Conservation (phyloP, 768 basidiomycete genomes). For the Dentipellis fragilis region DNA sequence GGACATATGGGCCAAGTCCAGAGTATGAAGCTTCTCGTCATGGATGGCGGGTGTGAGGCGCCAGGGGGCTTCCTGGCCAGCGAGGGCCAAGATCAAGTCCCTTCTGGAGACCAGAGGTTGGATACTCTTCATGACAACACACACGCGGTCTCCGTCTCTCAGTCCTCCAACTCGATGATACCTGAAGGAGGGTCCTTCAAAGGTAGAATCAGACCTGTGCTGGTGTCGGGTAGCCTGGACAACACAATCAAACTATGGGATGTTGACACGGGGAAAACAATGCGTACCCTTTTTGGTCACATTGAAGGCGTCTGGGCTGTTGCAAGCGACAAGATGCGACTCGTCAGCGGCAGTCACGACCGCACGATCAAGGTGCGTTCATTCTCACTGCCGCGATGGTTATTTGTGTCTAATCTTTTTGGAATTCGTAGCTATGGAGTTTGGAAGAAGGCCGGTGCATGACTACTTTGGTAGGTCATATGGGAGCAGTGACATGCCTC, state of each 20-base stretch:
- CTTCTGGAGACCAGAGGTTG: background rate
- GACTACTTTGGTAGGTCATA: constrained; percentile 86
- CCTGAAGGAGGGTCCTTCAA: background rate
- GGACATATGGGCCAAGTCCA: constrained; percentile 96
- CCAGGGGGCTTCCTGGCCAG: background rate
- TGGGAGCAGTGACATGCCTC: constrained; percentile 87
- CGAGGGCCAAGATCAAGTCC: background rate
- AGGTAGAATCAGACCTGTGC: constrained; percentile 34
- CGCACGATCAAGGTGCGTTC: constrained; percentile 85
- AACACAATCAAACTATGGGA: constrained; percentile 98
- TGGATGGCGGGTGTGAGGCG: constrained; percentile 27
- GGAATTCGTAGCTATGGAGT: constrained; percentile 72
- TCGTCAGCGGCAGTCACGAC: constrained; percentile 92
- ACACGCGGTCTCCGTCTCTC: no score
- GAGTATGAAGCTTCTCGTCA: constrained; percentile 69
- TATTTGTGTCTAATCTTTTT: background rate
- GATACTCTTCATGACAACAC: no score
- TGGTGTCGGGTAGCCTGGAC: constrained; percentile 86
- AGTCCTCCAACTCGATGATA: background rate
- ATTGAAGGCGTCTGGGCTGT: constrained; percentile 98
- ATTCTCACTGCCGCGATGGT: constrained; percentile 2
- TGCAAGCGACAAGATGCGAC: constrained; percentile 80
- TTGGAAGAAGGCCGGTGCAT: constrained; percentile 81
- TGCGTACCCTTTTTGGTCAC: constrained; percentile 87
- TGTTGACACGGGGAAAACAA: constrained; percentile 70